A percentile compares a stretch with the other conserved stretches of the same genome.
Evolutionary conservation across 352 stramenopile genomes (phyloP).

Genomic region (Pythium rhizo-oryzae): DNA sequence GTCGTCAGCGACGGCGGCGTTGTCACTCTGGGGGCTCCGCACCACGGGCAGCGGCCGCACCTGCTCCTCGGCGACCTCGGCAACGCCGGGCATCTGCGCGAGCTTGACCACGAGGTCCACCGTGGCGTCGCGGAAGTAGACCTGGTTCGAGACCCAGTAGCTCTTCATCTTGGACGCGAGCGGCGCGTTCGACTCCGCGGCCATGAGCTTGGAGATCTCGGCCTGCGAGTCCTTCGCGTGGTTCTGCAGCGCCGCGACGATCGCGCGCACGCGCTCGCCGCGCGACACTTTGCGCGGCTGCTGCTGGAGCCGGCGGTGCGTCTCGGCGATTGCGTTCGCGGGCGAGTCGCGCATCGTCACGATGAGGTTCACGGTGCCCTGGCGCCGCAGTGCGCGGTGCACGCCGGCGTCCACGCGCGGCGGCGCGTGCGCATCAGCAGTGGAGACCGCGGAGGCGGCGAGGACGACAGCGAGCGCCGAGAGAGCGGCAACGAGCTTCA

Average conservation of each 20-base stretch:
- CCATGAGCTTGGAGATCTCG: constrained; percentile 10
- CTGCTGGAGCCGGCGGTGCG: background rate
- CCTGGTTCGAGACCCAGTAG: constrained; percentile 45
- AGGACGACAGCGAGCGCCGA: background rate
- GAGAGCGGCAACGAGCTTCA: background rate
- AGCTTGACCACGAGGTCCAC: constrained; percentile 27
- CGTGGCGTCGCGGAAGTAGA: constrained; percentile 36
- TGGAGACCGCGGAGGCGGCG: background rate
- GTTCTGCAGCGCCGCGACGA: constrained; percentile 19
- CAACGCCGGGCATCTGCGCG: constrained; percentile 7
- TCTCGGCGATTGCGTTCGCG: constrained; percentile 1
- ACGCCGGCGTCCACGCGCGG: background rate
- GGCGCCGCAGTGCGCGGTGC: constrained; percentile 9
- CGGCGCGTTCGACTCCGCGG: constrained; percentile 2
- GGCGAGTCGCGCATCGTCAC: constrained; percentile 26
- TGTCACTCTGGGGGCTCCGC: background rate
- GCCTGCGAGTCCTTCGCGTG: constrained; percentile 20
- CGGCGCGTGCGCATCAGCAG: background rate
- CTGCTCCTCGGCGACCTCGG: constrained; percentile 16
- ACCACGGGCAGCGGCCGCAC: background rate
- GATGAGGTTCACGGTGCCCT: constrained; percentile 30
- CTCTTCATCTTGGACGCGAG: constrained; percentile 14
- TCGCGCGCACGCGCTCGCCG: constrained; percentile 8
- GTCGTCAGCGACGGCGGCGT: background rate
- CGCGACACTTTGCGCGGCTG: constrained; percentile 10